Evolutionary conservation across 768 basidiomycete genomes (phyloP), one percentile per base, ranked within the genome.

Genomic region (Mycena venus): DNA sequence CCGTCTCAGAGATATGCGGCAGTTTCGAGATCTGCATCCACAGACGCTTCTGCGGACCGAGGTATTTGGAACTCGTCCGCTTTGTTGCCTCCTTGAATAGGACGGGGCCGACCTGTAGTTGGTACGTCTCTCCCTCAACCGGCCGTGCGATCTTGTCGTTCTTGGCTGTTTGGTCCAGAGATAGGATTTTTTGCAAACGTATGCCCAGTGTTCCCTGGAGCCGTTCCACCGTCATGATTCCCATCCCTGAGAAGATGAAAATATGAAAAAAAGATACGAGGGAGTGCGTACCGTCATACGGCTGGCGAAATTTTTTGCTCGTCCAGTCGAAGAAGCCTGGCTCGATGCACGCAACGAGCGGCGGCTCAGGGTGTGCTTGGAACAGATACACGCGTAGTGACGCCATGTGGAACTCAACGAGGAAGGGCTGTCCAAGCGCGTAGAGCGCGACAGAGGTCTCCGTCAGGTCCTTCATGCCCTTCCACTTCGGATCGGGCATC

Each of bases 191-290:
- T 25, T 47, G 60, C 17, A 73, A 27, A 19, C 51, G 67, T 19
- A 55, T 49, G 15, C 47, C 72, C 32, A 73, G 25, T 8, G 29
- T 8, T 7, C 61, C 72, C 19, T 69, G 51, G 42, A 62, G 72
- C 4, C 53, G 72, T 25, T 73, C 72, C 17, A 73, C 25, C 53
- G 72, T 64, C 67, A 73, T 69, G 42, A 73, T 29, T 0, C 53
- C 72, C 25, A 68, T 4, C 47, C 72, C 72, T 73, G 4, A 4
- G 3, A 4, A 9, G 7, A 55, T 56, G 6, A 62, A 51, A 51
- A 29, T 34, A 12, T 3, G 47, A 19, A 40, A 51, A 27, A 21
- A 25, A 15, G 19, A 34, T 17, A n/a, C 27, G 27, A 36, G 14
- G 3, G 31, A 25, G 34, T 21, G 36, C 65, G 14, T 1, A 73